phyloP scores from a whole-genome alignment of 176 grass and related monocot genomes.

The Rhynchospora breviuscula region DNA sequence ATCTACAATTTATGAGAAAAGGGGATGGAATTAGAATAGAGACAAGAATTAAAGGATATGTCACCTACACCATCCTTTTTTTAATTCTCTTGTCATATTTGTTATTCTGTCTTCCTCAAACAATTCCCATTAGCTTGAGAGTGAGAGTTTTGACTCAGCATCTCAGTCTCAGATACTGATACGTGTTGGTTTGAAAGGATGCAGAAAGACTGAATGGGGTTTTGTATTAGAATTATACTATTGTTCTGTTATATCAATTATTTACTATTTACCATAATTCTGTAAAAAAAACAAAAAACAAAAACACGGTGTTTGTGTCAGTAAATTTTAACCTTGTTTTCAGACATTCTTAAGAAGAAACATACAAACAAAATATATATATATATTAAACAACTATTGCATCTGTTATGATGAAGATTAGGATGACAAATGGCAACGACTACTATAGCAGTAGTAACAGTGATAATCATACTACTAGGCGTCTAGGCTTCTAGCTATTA shows the following conservation, averaged over 20 bases:
- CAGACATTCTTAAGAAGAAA: too few species aligned
- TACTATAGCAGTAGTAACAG: too few species aligned
- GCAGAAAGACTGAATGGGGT: neutral
- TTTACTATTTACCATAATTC: neutral
- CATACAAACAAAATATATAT: too few species aligned
- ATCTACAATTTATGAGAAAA: slow-evolving; percentile 9
- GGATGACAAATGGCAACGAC: neutral
- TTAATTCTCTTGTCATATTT: neutral
- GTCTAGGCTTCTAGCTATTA: too few species aligned
- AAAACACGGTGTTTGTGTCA: neutral
- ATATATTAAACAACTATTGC: neutral
- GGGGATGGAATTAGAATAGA: neutral
- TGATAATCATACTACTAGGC: too few species aligned
- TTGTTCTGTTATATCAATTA: neutral
- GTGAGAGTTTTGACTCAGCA: slow-evolving; percentile 8
- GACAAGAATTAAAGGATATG: slow-evolving; percentile 13
- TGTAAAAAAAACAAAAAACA: neutral
- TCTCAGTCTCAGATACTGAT: neutral
- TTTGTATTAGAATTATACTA: neutral
- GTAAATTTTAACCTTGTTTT: neutral
- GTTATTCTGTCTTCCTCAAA: slow-evolving; percentile 2
- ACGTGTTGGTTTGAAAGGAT: neutral
- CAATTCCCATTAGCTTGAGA: neutral
- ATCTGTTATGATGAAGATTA: neutral
- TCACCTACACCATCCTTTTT: slow-evolving; percentile 15